Base-by-base conservation (phyloP, 148 eudicot species). In the Beta vulgaris region DNA sequence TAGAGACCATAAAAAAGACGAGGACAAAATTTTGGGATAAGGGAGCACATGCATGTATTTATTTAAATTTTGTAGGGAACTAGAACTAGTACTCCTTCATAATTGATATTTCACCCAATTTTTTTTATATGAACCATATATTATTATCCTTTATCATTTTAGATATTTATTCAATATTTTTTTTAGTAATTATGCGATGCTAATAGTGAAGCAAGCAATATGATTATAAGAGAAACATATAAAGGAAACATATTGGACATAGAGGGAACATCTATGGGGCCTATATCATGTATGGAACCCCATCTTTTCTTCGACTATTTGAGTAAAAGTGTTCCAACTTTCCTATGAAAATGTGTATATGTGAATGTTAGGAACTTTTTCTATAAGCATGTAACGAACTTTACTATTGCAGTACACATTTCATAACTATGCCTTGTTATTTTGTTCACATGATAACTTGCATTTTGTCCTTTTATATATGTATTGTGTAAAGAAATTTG, bases 361-460 rank as follows among this genome's bases (percentile, higher is more conserved):
- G 46, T 77, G 25, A 40, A 68, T 76, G 65, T 68, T 54, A 21
- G 18, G 16, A 28, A 39, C 66, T 54, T 53, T 76, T 76, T 39
- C 53, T 57, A 29, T 13, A 68, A 40, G 25, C 28, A 66, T 68
- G 53, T 76, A 16, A 68, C 29, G n/a, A 43, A 25, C 31, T 64
- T 37, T 32, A 43, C 48, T 58, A 23, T 8, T 58, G 35, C 15
- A 26, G 18, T 14, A 58, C 35, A 29, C 3, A 58, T 0, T 60
- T 31, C 34, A 28, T 15, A 60, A 0, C n/a, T 25, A 7, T 60
- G 8, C n/a, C 65, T 54, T 54, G 29, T 2, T 39, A 39, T 39
- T 39, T 39, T 51, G 57, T 21, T 10, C 14, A 3, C 53, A 48
- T 13, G 14, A 13, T 48, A 48, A 12, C 18, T 48, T 16, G 19